These are phyloP conservation scores for Psidium friedrichsthalianum DNA, from an alignment of 345 rosid species.

Conservation along the genomic window DNA sequence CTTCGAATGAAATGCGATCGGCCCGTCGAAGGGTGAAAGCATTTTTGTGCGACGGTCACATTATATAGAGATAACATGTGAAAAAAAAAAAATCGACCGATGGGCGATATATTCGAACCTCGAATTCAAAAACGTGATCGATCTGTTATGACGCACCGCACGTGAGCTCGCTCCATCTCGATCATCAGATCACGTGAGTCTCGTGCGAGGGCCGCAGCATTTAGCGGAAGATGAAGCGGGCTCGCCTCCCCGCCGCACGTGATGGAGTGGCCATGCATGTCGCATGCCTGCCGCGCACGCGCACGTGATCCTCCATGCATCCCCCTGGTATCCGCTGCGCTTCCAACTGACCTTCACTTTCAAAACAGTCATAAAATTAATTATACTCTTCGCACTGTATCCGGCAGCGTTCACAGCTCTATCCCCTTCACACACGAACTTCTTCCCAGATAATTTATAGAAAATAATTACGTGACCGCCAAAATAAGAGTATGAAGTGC, in stretches of 20 bases:
- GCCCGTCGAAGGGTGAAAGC: background rate
- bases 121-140: background rate
- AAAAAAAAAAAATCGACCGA: background rate
- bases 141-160: too few species aligned
- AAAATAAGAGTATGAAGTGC: too few species aligned
- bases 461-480: too few species aligned
- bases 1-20: too few species aligned
- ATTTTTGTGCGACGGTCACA: background rate
- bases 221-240: too few species aligned
- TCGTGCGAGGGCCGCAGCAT: background rate
- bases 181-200: background rate
- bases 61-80: background rate
- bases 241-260: conserved; percentile 20
- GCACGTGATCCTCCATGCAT: conserved; percentile 21
- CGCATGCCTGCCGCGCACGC: conserved; percentile 18
- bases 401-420: background rate
- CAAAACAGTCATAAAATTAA: background rate
- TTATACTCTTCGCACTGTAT: background rate
- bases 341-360: background rate
- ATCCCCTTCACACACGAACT: background rate
- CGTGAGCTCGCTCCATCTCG: background rate
- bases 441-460: background rate
- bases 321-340: background rate
- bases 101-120: background rate
- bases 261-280: conserved; percentile 15